Evolutionary conservation across 192 early-diverging fungal genomes (phyloP).

Genomic region (Coemansia reversa): DNA sequence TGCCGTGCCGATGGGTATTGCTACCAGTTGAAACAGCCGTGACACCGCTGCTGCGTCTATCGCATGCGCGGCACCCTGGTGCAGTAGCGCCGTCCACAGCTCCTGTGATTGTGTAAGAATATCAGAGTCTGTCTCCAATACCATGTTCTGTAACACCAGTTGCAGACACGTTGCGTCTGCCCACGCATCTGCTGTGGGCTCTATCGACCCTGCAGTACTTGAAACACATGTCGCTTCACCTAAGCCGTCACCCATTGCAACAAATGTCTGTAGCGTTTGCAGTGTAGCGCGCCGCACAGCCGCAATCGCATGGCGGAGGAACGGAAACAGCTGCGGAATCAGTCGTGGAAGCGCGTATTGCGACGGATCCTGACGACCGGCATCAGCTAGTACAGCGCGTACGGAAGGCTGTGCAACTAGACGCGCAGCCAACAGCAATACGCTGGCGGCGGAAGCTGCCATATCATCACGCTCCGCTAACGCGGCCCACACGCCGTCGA

Average conservation of each 20-base stretch:
- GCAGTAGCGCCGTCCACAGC: conserved; percentile 69
- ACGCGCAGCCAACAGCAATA: conserved; percentile 90
- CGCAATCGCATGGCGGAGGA: conserved; percentile 89
- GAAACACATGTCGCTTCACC: not conserved
- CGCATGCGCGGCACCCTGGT: conserved; percentile 13
- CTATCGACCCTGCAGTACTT: not conserved
- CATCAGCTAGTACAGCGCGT: conserved; percentile 21
- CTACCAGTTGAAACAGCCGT: conserved; percentile 66
- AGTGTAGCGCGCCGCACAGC: conserved; percentile 82
- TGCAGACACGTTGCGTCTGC: conserved; percentile 71
- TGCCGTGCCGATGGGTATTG: conserved; percentile 86
- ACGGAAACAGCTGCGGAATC: conserved; percentile 88
- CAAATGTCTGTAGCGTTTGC: conserved; percentile 74
- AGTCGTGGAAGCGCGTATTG: conserved; percentile 53
- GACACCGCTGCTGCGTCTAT: conserved; percentile 26
- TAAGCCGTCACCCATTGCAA: conserved; percentile 49
- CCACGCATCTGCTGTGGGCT: conserved; percentile 28
- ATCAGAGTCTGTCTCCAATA: conserved; percentile 77
- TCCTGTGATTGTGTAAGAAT: conserved; percentile 25
- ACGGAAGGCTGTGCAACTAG: conserved; percentile 59
- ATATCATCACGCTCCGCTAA: conserved; percentile 89
- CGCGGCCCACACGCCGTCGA: conserved; percentile 83
- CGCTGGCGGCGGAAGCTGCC: conserved; percentile 83
- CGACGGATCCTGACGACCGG: conserved; percentile 7
- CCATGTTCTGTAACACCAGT: conserved; percentile 86